Evolutionary conservation across 1,139 yeast species (phyloP), one percentile per base, ranked within the genome.

Genomic region (Hyphopichia fennica): DNA sequence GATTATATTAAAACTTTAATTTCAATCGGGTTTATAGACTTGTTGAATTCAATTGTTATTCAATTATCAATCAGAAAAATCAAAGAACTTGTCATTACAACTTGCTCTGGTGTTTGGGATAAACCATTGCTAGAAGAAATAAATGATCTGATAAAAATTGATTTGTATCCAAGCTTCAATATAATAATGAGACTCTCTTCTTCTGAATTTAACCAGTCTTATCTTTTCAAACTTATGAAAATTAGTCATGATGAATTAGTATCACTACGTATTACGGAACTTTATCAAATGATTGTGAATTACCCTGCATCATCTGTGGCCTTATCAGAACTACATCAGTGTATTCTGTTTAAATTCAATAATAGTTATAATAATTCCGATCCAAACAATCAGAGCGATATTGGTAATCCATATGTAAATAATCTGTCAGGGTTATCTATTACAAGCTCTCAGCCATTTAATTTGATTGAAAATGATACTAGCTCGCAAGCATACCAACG

Each of bases 271-370:
- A 80, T 78, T 1, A 54, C 60, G 1, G 95, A 91, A 56, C 76
- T 87, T 16, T 87, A 77, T 54, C 81, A 79, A 20, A 75, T 90
- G 35, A 80, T 87, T 1, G 56, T 68, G 2, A 65, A 67, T 20
- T 87, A 67, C 52, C 96, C 96, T 0, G 51, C 58, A 2, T 81
- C 95, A 1, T 58, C 58, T 22, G 69, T 75, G 2, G 86, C 93
- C 0, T 62, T 91, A 18, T 63, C 71, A 22, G 98, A 91, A 54
- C 61, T 91, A 33, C 78, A 78, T 52, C 63, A 67, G 39, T 74
- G 84, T 53, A 50, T 79, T 44, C 60, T 57, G 56, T 57, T 56
- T 36, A 58, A 60, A 36, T 49, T 49, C 19, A 52, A 49, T 38
- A 35, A 25, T 14, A 35, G 13, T 25, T 4, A 17, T 15, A 16